Percentiles rank a stretch among this genome's conserved stretches.
Conservation (phyloP, 768 basidiomycete genomes). For the Suillus fuscotomentosus region DNA sequence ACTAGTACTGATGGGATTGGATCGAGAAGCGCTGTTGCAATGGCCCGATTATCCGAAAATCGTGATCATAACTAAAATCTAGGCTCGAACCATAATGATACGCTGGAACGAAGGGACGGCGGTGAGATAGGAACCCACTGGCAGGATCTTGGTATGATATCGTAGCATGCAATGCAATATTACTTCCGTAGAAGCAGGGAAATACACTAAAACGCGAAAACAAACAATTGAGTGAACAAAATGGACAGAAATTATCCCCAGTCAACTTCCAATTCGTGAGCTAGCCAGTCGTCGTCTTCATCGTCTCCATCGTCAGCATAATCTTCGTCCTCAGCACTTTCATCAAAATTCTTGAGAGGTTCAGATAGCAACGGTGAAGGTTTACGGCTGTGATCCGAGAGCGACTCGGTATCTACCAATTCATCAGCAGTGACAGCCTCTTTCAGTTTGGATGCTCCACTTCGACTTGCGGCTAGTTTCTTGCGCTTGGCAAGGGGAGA, state of each 20-base stretch:
- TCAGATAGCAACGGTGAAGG: slow-evolving; percentile 11
- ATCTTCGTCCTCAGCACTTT: slow-evolving; percentile 41
- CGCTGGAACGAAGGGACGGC: neutral
- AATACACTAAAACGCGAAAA: slow-evolving; percentile 18
- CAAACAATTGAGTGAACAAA: slow-evolving; percentile 4
- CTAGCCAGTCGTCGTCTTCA: slow-evolving; percentile 76
- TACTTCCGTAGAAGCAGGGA: slow-evolving; percentile 18
- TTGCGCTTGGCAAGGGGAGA: slow-evolving; percentile 83
- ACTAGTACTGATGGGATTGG: slow-evolving; percentile 62
- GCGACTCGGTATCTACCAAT: slow-evolving; percentile 21
- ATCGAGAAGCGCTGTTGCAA: slow-evolving; percentile 48
- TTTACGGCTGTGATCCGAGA: slow-evolving; percentile 10
- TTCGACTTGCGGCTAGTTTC: slow-evolving; percentile 65
- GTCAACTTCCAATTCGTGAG: slow-evolving; percentile 76
- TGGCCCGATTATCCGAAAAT: slow-evolving; percentile 47
- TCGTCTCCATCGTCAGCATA: slow-evolving; percentile 52
- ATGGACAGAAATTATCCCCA: slow-evolving; percentile 52
- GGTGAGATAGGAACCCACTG: neutral
- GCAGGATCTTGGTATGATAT: slow-evolving; percentile 2
- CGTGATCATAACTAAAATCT: slow-evolving; percentile 21
- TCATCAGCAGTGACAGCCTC: slow-evolving; percentile 61
- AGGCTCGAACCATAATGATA: neutral
- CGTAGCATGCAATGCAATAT: slow-evolving; percentile 13
- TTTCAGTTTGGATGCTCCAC: slow-evolving; percentile 66
- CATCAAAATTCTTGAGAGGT: slow-evolving; percentile 26